These are phyloP conservation scores for Circinella umbellata DNA, from an alignment of 371 early-diverging fungal genomes.

Conservation along the genomic window DNA sequence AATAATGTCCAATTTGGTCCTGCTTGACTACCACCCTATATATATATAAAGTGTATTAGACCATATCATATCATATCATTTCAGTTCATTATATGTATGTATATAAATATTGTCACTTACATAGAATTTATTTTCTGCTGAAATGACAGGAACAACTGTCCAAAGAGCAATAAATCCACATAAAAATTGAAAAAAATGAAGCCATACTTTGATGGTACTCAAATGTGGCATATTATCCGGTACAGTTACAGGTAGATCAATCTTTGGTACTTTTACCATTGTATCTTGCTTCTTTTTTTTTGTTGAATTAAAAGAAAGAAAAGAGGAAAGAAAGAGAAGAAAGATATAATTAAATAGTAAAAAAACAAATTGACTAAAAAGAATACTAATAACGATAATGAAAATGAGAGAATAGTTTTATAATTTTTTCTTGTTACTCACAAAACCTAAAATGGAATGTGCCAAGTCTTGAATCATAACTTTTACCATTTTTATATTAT, in stretches of 20 bases:
- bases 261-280: slow-evolving; percentile 6
- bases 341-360: not conserved
- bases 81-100: not conserved
- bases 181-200: slow-evolving; percentile 32
- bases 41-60: not conserved
- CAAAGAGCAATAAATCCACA: slow-evolving; percentile 33
- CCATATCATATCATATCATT: too few relatives aligned
- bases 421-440: not conserved
- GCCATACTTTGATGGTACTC: slow-evolving; percentile 30
- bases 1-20: slow-evolving; percentile 44
- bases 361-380: not conserved
- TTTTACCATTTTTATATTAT: not conserved
- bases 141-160: slow-evolving; percentile 37
- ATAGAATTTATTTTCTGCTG: slow-evolving; percentile 33
- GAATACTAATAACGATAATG: too few relatives aligned
- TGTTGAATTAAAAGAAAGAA: not conserved
- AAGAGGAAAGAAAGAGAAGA: not conserved
- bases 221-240: slow-evolving; percentile 37
- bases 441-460: slow-evolving; percentile 2
- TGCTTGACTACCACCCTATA: slow-evolving; percentile 44
- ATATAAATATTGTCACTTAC: slow-evolving; percentile 21
- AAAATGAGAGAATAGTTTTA: not conserved
- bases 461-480: slow-evolving; percentile 6
- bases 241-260: slow-evolving; percentile 29
- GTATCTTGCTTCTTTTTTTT: not conserved